Base-by-base conservation (phyloP, 345 rosid genomes). In the Pelargonium nanum region DNA sequence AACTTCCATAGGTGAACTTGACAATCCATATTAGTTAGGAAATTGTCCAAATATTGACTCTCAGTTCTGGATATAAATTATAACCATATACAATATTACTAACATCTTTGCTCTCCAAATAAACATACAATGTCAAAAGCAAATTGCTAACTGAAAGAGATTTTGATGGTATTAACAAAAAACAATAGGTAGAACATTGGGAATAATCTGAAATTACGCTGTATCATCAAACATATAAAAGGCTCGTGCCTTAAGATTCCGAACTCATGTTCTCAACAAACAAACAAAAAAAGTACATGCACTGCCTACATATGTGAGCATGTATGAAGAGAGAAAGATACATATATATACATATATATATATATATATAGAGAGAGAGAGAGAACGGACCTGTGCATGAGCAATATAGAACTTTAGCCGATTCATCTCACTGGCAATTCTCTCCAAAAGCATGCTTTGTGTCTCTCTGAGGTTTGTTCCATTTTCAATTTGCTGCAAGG, bases 381-480 rank as follows among this genome's bases (percentile, higher is more conserved):
- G 68, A 69, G 67, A 82, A 65, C 76, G 70, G 87, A 93, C 99
- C 97, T 89, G 83, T 61, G 96, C 81, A 70, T 87, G 97, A 75
- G 95, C 90, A 56, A 85, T 74, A 65, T 86, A 83, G 81, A 94
- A 93, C 76, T 88, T 90, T 22, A 93, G 85, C 60, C 99, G 81
- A 81, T 90, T 93, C 96, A 93, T 90, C 79, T 90, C 97, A 32
- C 91, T 90, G 60, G 99, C 97, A 77, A 93, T 90, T 79, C 97
- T 83, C 70, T 93, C 99, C 68, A 93, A 72, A 56, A 90, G 89
- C 96, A 89, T 88, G 84, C 96, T 89, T 74, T 90, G 96, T 28
- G 94, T 87, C 82, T 93, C 99, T 61, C 95, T 76, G 63, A 88
- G 65, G 76, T 81, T 90, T 5, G 85, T 75, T 63, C 95, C 99